Evolutionary conservation across 257 asterid species (phyloP).

Genomic region (Petunia secreta): DNA sequence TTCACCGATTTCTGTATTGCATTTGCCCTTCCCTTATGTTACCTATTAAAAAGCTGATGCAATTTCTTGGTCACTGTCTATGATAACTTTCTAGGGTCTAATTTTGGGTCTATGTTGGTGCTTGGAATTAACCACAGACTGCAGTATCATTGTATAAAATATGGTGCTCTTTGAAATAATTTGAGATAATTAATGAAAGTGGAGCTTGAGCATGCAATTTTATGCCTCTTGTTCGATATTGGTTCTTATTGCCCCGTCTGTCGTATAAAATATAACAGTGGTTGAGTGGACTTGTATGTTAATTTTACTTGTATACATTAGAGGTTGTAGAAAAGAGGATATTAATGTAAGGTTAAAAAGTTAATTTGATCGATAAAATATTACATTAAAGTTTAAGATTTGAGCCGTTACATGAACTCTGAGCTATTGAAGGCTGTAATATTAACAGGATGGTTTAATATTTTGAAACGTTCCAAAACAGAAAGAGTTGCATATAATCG

Average conservation of each 20-base stretch:
- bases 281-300: neutral
- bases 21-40: neutral
- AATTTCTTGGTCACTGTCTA: conserved; percentile 3
- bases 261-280: neutral
- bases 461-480: too few species aligned
- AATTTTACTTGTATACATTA: neutral
- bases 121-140: neutral
- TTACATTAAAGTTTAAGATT: neutral
- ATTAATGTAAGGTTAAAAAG: neutral
- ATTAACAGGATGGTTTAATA: too few species aligned
- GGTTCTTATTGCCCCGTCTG: neutral
- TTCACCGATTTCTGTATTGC: neutral
- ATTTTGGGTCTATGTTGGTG: neutral
- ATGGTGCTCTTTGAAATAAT: neutral
- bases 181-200: neutral
- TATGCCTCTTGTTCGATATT: neutral
- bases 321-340: neutral
- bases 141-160: neutral
- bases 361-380: neutral
- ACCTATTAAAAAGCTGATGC: neutral
- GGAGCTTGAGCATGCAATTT: neutral
- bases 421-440: neutral
- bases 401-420: neutral
- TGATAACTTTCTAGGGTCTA: neutral
- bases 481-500: neutral